These are phyloP conservation scores for Eutrema japonicum DNA, from an alignment of 345 rosid genomes.

Conservation along the genomic window DNA sequence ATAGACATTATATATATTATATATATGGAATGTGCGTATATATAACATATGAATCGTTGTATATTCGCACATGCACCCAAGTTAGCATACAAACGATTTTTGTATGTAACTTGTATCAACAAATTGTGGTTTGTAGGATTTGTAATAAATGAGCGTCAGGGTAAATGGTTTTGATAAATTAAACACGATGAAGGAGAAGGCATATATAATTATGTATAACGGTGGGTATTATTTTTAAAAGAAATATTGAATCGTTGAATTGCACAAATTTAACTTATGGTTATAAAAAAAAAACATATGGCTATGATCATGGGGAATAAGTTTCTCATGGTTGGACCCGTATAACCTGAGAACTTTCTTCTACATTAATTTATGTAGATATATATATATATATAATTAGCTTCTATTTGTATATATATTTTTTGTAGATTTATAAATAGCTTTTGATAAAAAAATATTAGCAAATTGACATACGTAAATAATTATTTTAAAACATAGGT, in stretches of 20 bases:
- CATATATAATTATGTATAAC: no score
- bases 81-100: background rate
- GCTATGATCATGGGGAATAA: background rate
- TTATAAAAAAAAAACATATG: background rate
- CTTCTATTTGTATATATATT: background rate
- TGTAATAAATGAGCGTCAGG: background rate
- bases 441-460: background rate
- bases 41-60: background rate
- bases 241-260: background rate
- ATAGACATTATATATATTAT: background rate
- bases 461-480: background rate
- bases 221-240: no score
- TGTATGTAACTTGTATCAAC: background rate
- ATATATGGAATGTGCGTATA: background rate
- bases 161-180: background rate
- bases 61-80: background rate
- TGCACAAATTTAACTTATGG: background rate
- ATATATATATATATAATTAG: no score
- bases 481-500: no score
- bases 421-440: background rate
- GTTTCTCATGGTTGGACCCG: background rate
- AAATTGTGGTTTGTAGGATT: no score
- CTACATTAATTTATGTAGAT: background rate
- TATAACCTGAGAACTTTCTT: background rate
- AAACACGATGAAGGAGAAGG: no score